Conservation (phyloP, 2,329 filamentous ascomycete genomes). For the Verruconis gallopava region DNA sequence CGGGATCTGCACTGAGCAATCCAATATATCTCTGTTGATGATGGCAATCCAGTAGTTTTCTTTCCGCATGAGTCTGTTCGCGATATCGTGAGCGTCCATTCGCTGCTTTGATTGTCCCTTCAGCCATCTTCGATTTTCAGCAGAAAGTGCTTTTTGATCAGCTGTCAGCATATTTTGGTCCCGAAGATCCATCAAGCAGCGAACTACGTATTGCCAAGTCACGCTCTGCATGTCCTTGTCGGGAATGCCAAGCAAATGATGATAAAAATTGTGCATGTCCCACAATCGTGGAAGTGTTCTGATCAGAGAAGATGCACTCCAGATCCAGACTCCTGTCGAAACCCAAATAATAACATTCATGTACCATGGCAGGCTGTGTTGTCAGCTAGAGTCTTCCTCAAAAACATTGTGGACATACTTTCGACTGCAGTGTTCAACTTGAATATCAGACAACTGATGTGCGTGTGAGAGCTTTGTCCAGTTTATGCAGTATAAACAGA, state of each 20-base stretch:
- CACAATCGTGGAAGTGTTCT: conserved; percentile 60
- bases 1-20: conserved; percentile 75
- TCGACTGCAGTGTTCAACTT: conserved; percentile 61
- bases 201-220: conserved; percentile 85
- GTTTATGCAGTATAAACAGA: conserved; percentile 75
- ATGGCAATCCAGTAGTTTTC: conserved; percentile 96
- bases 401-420: conserved; percentile 19
- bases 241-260: conserved; percentile 68
- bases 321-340: conserved; percentile 75
- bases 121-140: conserved; percentile 47
- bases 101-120: conserved; percentile 85
- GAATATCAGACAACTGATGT: conserved; percentile 46
- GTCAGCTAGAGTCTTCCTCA: too few relatives aligned
- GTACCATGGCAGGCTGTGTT: conserved; percentile 56
- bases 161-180: conserved; percentile 82
- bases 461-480: conserved; percentile 58
- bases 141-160: conserved; percentile 37
- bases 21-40: conserved; percentile 91
- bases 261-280: conserved; percentile 75
- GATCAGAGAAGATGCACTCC: conserved; percentile 61
- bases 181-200: conserved; percentile 68
- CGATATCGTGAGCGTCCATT: conserved; percentile 92
- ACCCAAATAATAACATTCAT: conserved; percentile 75
- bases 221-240: conserved; percentile 85
- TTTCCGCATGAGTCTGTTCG: conserved; percentile 88